Evolutionary conservation across 1,139 yeast genomes (phyloP), one percentile per base, ranked within the genome.

Genomic region (Hansenula lynferdii): DNA sequence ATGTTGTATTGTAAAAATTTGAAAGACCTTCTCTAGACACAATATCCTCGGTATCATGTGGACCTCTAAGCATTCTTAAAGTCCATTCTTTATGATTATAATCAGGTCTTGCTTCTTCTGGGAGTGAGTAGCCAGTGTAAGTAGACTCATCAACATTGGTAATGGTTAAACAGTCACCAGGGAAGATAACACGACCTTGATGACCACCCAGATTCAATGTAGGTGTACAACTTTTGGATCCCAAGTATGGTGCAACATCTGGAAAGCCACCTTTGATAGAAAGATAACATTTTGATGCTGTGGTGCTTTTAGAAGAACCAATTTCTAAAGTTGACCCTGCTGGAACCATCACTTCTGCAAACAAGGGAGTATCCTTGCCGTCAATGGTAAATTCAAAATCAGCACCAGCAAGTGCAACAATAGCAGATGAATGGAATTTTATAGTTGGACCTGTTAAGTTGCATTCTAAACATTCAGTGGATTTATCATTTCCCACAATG

Each of bases 251-350:
- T 4, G 67, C 64, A 30, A 63, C 67, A 25, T 57, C 62, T 3
- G 66, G 67, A 4, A 63, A 48, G 0, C 68, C 68, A 9, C 68
- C 68, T 44, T 58, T 54, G 21, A 63, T 41, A 3, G 67, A 63
- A 34, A 63, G 44, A 38, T 63, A 63, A 28, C 59, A 53, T 42
- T 60, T 60, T 8, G 54, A 45, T 3, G 45, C 44, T 12, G 45
- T 43, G 17, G 60, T 60, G 21, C 42, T 40, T 8, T 56, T 58
- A 4, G 59, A 50, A 26, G 58, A 59, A 12, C 65, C 67, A 34
- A 64, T 53, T 27, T 51, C 51, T 17, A 63, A 47, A 16, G 44
- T 36, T 11, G 60, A 45, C 5, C 62, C 63, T 1, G 50, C 50
- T 3, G 64, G 61, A 33, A 63, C 42, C 24, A 42, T 48, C 9